Evolutionary conservation across 2,329 filamentous ascomycete species (phyloP).

Genomic region (Blastomyces emzantsi): DNA sequence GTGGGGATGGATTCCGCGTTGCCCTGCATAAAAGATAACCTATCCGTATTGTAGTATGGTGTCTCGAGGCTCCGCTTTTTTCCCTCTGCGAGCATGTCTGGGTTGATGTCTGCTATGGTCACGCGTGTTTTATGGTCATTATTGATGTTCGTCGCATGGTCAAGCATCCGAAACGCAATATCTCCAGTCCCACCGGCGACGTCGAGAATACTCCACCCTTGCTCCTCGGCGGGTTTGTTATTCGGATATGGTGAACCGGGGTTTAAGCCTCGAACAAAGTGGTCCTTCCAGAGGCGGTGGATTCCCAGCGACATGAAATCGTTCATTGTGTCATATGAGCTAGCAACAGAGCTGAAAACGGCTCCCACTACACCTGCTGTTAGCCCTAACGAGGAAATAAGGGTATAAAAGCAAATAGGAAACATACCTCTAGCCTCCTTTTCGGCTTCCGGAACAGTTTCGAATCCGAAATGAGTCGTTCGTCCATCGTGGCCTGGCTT

Average conservation of each 20-base stretch:
- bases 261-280: slow-evolving; percentile 87
- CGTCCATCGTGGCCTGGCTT: slow-evolving; percentile 40
- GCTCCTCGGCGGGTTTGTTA: slow-evolving; percentile 22
- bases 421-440: slow-evolving; percentile 58
- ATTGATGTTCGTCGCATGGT: slow-evolving; percentile 75
- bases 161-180: slow-evolving; percentile 92
- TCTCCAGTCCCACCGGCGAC: slow-evolving; percentile 96
- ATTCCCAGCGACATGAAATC: slow-evolving; percentile 98
- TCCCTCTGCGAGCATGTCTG: slow-evolving; percentile 85
- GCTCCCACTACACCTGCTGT: slow-evolving; percentile 51
- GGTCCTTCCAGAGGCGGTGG: slow-evolving; percentile 94
- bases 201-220: slow-evolving; percentile 72
- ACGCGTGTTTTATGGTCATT: slow-evolving; percentile 71
- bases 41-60: slow-evolving; percentile 46
- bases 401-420: not conserved
- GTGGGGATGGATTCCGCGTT: slow-evolving; percentile 69
- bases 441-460: slow-evolving; percentile 70
- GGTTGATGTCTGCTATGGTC: slow-evolving; percentile 93
- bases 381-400: not conserved
- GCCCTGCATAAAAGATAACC: slow-evolving; percentile 70
- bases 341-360: slow-evolving; percentile 92
- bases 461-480: slow-evolving; percentile 84
- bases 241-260: slow-evolving; percentile 53
- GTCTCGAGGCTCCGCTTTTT: slow-evolving; percentile 62
- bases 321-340: slow-evolving; percentile 97